Conservation (phyloP, 495 filamentous ascomycete genomes). For the Aspergillus leporis region DNA sequence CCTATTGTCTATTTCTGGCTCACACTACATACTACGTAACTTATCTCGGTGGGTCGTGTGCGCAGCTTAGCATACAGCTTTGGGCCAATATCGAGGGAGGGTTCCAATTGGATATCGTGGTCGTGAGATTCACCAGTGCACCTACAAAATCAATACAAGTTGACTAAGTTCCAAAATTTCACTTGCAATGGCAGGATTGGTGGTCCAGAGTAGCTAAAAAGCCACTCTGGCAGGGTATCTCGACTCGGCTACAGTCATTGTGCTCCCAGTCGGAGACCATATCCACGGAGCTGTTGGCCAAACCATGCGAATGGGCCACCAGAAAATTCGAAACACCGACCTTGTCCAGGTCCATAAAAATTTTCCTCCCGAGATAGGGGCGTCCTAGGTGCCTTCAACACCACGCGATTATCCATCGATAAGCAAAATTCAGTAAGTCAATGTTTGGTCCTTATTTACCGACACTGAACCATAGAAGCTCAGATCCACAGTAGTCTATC, state of each 20-base stretch:
- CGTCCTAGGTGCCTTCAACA: slow-evolving; percentile 12
- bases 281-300: background rate
- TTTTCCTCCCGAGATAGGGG: background rate
- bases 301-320: background rate
- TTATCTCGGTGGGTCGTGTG: no score
- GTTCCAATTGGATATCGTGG: slow-evolving; percentile 6
- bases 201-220: background rate
- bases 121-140: slow-evolving; percentile 10
- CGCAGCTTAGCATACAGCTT: background rate
- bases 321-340: background rate
- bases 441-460: slow-evolving; percentile 6
- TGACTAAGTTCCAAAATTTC: background rate
- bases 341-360: background rate
- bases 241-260: background rate
- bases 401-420: slow-evolving; percentile 13
- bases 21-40: no score
- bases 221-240: background rate
- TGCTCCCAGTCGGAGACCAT: background rate
- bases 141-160: background rate
- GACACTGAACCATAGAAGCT: slow-evolving; percentile 1
- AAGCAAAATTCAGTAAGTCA: background rate
- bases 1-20: background rate
- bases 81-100: slow-evolving; percentile 11
- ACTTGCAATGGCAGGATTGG: background rate
- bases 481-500: slow-evolving; percentile 15